These are phyloP conservation scores for Marasmius fiardii DNA, from an alignment of 1,284 basidiomycete species.

Conservation along the genomic window DNA sequence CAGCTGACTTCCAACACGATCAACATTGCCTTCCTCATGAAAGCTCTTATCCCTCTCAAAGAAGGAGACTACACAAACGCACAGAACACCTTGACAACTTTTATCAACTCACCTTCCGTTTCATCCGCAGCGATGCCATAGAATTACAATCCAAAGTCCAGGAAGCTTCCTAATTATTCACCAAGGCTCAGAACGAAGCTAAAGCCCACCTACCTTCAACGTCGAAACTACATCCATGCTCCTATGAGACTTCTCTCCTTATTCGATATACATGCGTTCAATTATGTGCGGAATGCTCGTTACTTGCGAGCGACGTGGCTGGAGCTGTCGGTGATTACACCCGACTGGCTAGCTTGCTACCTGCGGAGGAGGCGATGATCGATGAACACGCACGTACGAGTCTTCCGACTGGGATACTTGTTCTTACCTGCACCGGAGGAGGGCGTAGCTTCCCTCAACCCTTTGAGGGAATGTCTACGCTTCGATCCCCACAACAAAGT, in stretches of 20 bases:
- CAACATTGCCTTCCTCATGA: conserved; percentile 80
- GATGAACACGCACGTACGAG: conserved; percentile 64
- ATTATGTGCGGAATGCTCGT: conserved; percentile 76
- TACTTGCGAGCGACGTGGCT: conserved; percentile 78
- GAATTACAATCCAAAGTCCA: conserved; percentile 57
- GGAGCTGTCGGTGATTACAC: conserved; percentile 83
- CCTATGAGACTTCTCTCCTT: conserved; percentile 61
- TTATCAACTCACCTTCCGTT: conserved; percentile 29
- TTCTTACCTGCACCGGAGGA: conserved; percentile 56
- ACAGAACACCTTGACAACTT: conserved; percentile 51
- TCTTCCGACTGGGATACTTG: conserved; percentile 83
- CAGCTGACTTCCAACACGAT: conserved; percentile 68
- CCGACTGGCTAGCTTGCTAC: conserved; percentile 74
- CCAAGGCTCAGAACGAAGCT: conserved; percentile 61
- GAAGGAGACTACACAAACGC: conserved; percentile 87
- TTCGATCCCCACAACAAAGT: conserved; percentile 90
- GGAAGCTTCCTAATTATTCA: conserved; percentile 52
- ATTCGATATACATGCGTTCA: conserved; percentile 67
- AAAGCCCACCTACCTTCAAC: too few relatives aligned
- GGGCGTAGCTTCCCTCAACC: conserved; percentile 43
- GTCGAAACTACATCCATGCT: conserved; percentile 72
- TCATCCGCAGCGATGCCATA: conserved; percentile 38
- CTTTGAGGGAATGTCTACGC: conserved; percentile 88
- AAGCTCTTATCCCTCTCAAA: conserved; percentile 77
- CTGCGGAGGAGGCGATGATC: conserved; percentile 52